Percentiles rank a stretch among this genome's conserved stretches.
phyloP scores from a whole-genome alignment of 2,329 filamentous ascomycete species.

The Colletotrichum sp. region DNA sequence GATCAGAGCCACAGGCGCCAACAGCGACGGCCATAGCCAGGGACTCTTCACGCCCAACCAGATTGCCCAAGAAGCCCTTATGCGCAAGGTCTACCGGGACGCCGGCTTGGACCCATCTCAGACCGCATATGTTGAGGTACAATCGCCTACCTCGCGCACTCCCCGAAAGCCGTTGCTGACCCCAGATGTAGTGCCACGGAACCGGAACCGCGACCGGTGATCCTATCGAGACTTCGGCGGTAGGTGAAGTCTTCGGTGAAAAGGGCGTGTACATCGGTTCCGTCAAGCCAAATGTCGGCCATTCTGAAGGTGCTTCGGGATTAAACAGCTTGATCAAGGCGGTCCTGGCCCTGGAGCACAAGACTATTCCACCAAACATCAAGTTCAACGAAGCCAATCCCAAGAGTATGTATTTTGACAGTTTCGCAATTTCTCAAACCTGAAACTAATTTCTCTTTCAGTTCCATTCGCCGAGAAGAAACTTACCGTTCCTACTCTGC shows the following conservation, averaged over 20 bases:
- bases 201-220: constrained; percentile 51
- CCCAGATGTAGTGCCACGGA: constrained; percentile 34
- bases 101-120: neutral
- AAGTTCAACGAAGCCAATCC: constrained; percentile 36
- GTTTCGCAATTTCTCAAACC: rapidly evolving
- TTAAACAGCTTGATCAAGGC: constrained; percentile 48
- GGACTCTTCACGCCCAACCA: constrained; percentile 45
- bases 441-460: rapidly evolving
- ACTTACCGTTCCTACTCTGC: constrained; percentile 33
- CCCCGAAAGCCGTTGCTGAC: rapidly evolving
- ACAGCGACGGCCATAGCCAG: constrained; percentile 34
- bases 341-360: constrained; percentile 41
- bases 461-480: neutral
- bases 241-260: constrained; percentile 23
- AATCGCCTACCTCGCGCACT: constrained; percentile 20
- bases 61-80: constrained; percentile 34
- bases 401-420: constrained; percentile 24
- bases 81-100: neutral
- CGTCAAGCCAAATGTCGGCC: constrained; percentile 44
- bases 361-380: constrained; percentile 41
- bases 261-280: constrained; percentile 29
- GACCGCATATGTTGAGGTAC: neutral
- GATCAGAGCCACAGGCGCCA: constrained; percentile 31
- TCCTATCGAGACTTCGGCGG: constrained; percentile 41
- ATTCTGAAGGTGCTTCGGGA: constrained; percentile 47